Evolutionary conservation across 2,329 filamentous ascomycete genomes (phyloP).

Genomic region (Cercospora sp.): DNA sequence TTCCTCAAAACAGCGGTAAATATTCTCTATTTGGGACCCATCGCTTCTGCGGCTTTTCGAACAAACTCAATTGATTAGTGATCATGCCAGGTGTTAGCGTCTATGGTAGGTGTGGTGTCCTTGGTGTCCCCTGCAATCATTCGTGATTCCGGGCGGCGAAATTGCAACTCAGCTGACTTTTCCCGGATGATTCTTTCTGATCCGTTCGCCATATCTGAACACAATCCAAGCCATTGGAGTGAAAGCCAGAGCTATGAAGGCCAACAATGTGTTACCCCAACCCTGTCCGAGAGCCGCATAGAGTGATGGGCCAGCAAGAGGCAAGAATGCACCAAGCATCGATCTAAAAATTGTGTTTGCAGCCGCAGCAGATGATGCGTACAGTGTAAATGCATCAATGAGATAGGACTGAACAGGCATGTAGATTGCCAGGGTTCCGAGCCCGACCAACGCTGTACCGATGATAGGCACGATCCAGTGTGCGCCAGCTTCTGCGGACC

Average conservation of each 20-base stretch:
- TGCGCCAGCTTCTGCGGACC: constrained; percentile 32
- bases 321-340: constrained; percentile 59
- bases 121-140: neutral
- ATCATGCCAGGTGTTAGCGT: neutral
- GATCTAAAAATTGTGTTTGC: constrained; percentile 63
- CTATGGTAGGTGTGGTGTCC: neutral
- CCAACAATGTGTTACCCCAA: constrained; percentile 60
- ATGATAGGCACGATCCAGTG: constrained; percentile 34
- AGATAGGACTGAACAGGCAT: constrained; percentile 53
- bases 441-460: constrained; percentile 33
- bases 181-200: constrained; percentile 39
- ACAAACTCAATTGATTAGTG: neutral
- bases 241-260: constrained; percentile 52
- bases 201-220: constrained; percentile 49
- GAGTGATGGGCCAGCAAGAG: constrained; percentile 59
- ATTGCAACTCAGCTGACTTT: neutral
- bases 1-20: neutral
- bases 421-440: constrained; percentile 33
- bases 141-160: neutral
- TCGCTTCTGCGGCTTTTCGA: neutral
- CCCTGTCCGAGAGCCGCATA: constrained; percentile 61
- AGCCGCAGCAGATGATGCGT: constrained; percentile 65
- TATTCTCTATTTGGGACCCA: neutral
- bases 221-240: constrained; percentile 50
- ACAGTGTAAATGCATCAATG: constrained; percentile 61